Conservation (phyloP, 2,329 filamentous ascomycete species). For the Acrocalymma vagum region DNA sequence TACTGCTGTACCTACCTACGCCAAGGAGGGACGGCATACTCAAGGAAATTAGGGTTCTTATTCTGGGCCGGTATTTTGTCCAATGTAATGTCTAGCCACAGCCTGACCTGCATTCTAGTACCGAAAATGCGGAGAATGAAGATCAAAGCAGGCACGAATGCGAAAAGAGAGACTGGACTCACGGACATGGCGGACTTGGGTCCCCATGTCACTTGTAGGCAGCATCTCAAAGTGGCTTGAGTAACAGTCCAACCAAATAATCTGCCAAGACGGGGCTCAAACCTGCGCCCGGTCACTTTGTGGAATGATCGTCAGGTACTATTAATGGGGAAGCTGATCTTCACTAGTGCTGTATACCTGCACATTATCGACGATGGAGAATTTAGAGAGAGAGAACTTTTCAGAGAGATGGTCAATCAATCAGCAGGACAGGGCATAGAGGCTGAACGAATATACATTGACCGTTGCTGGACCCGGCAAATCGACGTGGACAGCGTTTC, state of each 20-base stretch:
- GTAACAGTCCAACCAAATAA: constrained; percentile 6
- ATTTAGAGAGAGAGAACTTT: no score
- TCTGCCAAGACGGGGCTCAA: constrained; percentile 13
- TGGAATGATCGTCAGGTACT: constrained; percentile 9
- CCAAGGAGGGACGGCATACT: constrained; percentile 11
- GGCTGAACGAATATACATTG: no score
- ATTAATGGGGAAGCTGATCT: no score
- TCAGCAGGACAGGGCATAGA: no score
- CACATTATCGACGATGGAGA: no score
- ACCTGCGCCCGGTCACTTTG: constrained; percentile 1
- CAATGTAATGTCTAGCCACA: constrained; percentile 6
- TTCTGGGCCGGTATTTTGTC: constrained; percentile 5
- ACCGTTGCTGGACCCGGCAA: no score
- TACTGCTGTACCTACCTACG: constrained; percentile 11
- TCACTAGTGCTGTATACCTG: no score
- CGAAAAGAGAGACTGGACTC: constrained; percentile 11
- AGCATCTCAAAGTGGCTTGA: constrained; percentile 6
- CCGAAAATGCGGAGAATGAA: constrained; percentile 5
- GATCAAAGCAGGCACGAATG: constrained; percentile 15
- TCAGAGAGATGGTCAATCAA: no score
- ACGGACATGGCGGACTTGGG: constrained; percentile 7
- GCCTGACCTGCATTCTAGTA: neutral
- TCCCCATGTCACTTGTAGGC: constrained; percentile 1
- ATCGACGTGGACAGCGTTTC: no score
- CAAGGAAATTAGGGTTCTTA: constrained; percentile 14